Evolutionary conservation across 129 eudicot species (phyloP).

Genomic region (Centella asiatica): DNA sequence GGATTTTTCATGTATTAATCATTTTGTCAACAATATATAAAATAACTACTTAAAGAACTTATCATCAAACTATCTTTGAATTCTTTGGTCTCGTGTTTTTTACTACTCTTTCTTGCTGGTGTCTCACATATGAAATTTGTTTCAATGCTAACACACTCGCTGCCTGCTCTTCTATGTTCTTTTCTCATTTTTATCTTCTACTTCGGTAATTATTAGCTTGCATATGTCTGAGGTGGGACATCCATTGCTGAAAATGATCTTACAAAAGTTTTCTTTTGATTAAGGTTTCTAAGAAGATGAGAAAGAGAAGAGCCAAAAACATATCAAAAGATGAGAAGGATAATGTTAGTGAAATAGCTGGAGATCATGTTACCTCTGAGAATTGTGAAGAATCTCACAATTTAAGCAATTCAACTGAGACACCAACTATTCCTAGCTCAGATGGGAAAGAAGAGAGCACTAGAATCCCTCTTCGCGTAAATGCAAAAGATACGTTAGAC

Average conservation of each 20-base stretch:
- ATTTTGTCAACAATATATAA: no score
- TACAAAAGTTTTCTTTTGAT: background rate
- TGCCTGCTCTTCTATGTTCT: background rate
- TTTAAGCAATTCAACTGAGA: slow-evolving; percentile 24
- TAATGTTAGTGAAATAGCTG: slow-evolving; percentile 21
- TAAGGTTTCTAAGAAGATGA: slow-evolving; percentile 74
- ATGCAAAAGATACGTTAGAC: slow-evolving; percentile 26
- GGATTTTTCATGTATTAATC: no score
- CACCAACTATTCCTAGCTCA: slow-evolving; percentile 12
- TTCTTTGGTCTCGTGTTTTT: no score
- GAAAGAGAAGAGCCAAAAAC: slow-evolving; percentile 56
- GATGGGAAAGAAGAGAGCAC: slow-evolving; percentile 27
- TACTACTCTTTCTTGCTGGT: no score
- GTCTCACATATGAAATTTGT: no score
- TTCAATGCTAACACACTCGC: background rate
- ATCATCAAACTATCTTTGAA: no score
- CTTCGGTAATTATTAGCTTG: background rate
- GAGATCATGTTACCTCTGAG: slow-evolving; percentile 31
- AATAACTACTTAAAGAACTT: no score
- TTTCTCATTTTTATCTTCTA: background rate
- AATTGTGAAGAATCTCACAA: slow-evolving; percentile 28
- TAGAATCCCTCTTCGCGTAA: slow-evolving; percentile 20
- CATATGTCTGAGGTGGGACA: background rate
- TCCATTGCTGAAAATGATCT: background rate
- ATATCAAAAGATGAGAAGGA: slow-evolving; percentile 31